Evolutionary conservation across 306 rosid species (phyloP), one percentile per base, ranked within the genome.

Genomic region (Cucurbita argyrosperma): DNA sequence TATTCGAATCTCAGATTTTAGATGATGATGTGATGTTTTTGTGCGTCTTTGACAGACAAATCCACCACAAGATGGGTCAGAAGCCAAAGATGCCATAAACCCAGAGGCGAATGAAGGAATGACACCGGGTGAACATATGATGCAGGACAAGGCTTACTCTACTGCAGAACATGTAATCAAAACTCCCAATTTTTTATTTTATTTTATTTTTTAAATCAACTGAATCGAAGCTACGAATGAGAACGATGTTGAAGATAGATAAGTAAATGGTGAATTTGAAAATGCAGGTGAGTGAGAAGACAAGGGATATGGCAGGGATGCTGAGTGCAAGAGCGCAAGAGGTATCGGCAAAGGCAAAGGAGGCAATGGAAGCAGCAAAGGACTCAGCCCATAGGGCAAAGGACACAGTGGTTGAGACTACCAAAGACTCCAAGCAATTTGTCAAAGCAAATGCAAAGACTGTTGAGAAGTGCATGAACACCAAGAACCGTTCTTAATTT

Each of bases 331-430:
- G 72, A 42, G 87, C 92, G 35, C 82, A 87, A 59, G 84, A 87
- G 67, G 76, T 79, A 3, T 38, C 81, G 1, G 88, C 82, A 74
- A 90, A 81, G 57, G 93, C 91, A 60, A 93, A 89, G 85, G 83
- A 88, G 45, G 82, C 90, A 7, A 77, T 81, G 79, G 88, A 86
- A 67, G 88, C 80, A 0, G 88, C 96, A 8, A 86, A 81, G 80
- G 82, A 76, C 71, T 81, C 87, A 0, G 90, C 96, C 14, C 84
- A 85, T 6, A 86, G 40, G 56, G 89, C 96, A 18, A 77, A 85
- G 11, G 90, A 84, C 39, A 65, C 69, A 0, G 80, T 88, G 30
- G 2, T 65, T 15, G 85, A 81, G 37, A 87, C 87, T 83, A 55
- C 82, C 47, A 77, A 84, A 7, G 85, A 85, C 5, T 80, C 96